Evolutionary conservation across 2,329 filamentous ascomycete genomes (phyloP).

Genomic region (Venturia pyrina): DNA sequence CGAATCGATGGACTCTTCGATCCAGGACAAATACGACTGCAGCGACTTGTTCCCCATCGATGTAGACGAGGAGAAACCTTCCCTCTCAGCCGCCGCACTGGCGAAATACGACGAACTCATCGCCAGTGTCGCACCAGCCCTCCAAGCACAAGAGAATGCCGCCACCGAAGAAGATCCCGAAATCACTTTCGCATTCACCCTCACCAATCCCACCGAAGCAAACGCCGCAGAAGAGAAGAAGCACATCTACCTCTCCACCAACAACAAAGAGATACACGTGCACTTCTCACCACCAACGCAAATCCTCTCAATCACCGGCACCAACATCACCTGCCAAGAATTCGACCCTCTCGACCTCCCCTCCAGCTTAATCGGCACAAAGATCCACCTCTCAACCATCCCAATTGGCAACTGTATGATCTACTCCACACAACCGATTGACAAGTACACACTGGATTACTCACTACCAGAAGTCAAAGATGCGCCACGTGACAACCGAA

Average conservation of each 20-base stretch:
- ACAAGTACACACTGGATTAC: not conserved
- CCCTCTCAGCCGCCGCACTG: not conserved
- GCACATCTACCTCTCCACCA: not conserved
- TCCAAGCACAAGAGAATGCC: not conserved
- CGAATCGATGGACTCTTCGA: not conserved
- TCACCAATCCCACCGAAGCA: not conserved
- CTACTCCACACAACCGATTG: not conserved
- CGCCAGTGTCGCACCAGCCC: not conserved
- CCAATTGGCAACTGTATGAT: not conserved
- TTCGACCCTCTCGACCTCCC: not conserved
- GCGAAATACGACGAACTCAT: not conserved
- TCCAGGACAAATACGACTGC: not conserved
- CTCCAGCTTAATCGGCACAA: not conserved
- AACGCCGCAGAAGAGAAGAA: not conserved
- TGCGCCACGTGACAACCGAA: not conserved
- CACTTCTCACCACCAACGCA: not conserved
- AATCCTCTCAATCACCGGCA: not conserved
- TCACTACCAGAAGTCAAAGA: not conserved
- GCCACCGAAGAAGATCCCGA: not conserved
- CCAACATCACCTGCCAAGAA: not conserved
- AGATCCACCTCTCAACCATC: not conserved
- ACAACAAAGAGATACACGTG: not conserved
- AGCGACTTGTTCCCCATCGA: not conserved
- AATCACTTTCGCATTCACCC: not conserved
- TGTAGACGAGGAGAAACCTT: not conserved